Evolutionary conservation across 1,284 basidiomycete species (phyloP).

Genomic region (Naganishia sp.): DNA sequence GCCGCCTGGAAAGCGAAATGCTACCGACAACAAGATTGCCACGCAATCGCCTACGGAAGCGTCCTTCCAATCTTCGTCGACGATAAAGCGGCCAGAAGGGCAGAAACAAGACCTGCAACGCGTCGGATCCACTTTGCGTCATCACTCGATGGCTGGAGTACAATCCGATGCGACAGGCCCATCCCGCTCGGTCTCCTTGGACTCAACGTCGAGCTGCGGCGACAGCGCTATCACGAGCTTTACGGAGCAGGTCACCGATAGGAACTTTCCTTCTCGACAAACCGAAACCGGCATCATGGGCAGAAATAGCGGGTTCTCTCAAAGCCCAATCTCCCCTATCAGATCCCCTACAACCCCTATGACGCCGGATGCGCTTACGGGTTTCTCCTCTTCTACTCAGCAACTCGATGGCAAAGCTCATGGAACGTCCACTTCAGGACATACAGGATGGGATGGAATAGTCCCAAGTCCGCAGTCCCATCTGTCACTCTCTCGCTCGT

Average conservation of each 20-base stretch:
- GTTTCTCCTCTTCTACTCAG: neutral
- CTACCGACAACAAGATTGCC: neutral
- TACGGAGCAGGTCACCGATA: neutral
- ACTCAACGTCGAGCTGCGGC: slow-evolving; percentile 1
- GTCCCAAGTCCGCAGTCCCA: neutral
- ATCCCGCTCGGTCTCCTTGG: neutral
- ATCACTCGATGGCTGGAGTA: neutral
- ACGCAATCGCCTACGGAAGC: neutral
- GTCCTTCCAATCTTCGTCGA: neutral
- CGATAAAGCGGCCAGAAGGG: neutral
- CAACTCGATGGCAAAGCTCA: neutral
- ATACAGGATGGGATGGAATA: too few species aligned
- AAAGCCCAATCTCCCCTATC: too few species aligned
- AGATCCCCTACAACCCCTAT: neutral
- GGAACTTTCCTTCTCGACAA: neutral
- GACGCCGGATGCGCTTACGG: neutral
- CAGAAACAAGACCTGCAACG: neutral
- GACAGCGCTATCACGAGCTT: slow-evolving; percentile 18
- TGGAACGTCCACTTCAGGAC: neutral
- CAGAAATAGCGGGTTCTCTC: neutral
- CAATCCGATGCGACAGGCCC: neutral
- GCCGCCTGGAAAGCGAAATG: neutral
- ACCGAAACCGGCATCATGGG: neutral
- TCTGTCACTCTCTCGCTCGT: slow-evolving; percentile 6
- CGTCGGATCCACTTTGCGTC: too few species aligned